Evolutionary conservation across 495 filamentous ascomycete species (phyloP).

Genomic region (Penicillium salamii): DNA sequence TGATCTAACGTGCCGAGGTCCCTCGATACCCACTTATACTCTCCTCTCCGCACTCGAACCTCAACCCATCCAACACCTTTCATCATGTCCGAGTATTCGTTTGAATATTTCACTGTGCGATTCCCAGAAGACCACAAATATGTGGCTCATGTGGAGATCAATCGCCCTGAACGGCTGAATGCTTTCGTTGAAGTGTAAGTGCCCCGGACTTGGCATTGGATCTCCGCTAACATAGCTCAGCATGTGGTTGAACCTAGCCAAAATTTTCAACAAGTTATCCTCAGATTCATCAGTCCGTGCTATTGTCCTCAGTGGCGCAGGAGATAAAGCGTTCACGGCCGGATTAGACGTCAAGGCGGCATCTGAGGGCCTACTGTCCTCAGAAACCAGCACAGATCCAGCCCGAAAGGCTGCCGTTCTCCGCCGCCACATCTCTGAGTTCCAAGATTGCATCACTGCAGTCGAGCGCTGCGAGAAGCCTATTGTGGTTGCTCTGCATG

Average conservation of each 20-base stretch:
- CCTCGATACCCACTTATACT: not conserved
- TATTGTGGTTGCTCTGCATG: constrained; percentile 82
- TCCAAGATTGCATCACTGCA: constrained; percentile 72
- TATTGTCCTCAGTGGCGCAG: constrained; percentile 79
- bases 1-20: not conserved
- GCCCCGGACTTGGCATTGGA: not conserved
- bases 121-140: constrained; percentile 60
- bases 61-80: not conserved
- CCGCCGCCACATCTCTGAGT: constrained; percentile 66
- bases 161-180: constrained; percentile 86
- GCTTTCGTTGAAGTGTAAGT: constrained; percentile 73
- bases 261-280: constrained; percentile 73
- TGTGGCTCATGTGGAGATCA: constrained; percentile 92
- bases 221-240: constrained; percentile 27
- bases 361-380: constrained; percentile 28
- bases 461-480: constrained; percentile 92
- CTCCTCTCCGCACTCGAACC: not conserved
- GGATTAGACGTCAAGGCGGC: constrained; percentile 75
- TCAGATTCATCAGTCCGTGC: constrained; percentile 67
- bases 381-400: constrained; percentile 44
- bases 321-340: constrained; percentile 79
- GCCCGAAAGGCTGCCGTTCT: constrained; percentile 66
- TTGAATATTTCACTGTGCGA: constrained; percentile 74
- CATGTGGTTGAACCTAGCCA: constrained; percentile 84
- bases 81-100: constrained; percentile 36